A percentile compares a stretch with the other conserved stretches of the same genome.
Evolutionary conservation across 2,329 filamentous ascomycete species (phyloP).

Genomic region (Epichloe amarillans): DNA sequence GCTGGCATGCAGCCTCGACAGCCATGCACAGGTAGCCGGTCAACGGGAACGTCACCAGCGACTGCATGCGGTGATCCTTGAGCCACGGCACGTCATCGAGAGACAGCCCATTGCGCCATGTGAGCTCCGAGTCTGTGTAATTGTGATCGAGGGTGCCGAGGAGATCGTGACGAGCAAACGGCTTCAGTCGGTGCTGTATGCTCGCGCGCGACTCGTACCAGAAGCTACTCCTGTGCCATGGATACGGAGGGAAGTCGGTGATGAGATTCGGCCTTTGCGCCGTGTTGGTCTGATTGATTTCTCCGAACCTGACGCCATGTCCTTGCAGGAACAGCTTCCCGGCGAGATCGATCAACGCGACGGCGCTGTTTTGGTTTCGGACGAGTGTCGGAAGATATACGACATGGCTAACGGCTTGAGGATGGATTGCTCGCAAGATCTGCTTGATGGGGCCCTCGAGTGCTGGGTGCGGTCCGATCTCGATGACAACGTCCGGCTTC

Average conservation of each 20-base stretch:
- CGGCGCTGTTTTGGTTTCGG: constrained; percentile 36
- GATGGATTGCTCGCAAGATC: constrained; percentile 31
- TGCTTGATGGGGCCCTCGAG: constrained; percentile 37
- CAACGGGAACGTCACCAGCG: constrained; percentile 40
- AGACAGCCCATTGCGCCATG: constrained; percentile 34
- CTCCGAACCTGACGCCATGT: constrained; percentile 27
- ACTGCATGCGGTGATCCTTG: constrained; percentile 44
- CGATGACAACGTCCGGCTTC: constrained; percentile 20
- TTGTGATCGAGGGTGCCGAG: constrained; percentile 31
- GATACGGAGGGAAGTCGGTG: constrained; percentile 32
- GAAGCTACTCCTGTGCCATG: constrained; percentile 33
- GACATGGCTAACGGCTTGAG: constrained; percentile 24
- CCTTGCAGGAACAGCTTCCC: constrained; percentile 33
- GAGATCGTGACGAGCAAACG: constrained; percentile 29
- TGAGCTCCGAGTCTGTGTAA: constrained; percentile 30
- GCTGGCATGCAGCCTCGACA: constrained; percentile 30
- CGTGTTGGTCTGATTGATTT: constrained; percentile 27
- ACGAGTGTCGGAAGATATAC: constrained; percentile 33
- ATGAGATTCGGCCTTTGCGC: constrained; percentile 15
- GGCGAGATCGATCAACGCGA: constrained; percentile 29
- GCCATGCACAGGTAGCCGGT: constrained; percentile 40
- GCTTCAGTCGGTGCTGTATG: constrained; percentile 27
- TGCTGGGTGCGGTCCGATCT: constrained; percentile 36
- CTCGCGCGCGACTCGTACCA: constrained; percentile 34
- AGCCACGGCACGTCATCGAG: constrained; percentile 42